Conservation (phyloP, 441 rosid genomes). For the Bocquillonia castaneifolia region DNA sequence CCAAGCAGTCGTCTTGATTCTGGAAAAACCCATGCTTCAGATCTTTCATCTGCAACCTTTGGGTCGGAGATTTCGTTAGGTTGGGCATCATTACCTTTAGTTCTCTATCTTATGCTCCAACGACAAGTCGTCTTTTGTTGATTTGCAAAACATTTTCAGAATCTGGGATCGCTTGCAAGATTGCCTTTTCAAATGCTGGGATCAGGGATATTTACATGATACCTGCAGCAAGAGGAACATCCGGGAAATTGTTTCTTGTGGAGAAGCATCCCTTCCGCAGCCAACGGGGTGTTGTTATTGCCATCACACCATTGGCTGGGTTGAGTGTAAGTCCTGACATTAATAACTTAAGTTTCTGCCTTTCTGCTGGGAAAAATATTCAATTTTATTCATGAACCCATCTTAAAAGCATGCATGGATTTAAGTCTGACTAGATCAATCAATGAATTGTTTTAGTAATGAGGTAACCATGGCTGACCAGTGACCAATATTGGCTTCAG, state of each 20-base stretch:
- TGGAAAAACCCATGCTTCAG: slow-evolving; percentile 38
- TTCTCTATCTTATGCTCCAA: slow-evolving; percentile 3
- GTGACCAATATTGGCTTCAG: background rate
- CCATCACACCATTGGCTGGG: slow-evolving; percentile 64
- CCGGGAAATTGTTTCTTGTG: slow-evolving; percentile 58
- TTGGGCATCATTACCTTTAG: slow-evolving; percentile 22
- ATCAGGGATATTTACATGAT: slow-evolving; percentile 50
- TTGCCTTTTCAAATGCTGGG: slow-evolving; percentile 65
- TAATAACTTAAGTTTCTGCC: background rate
- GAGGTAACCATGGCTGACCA: background rate
- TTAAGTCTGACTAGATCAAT: slow-evolving; percentile 2
- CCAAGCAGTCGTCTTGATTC: slow-evolving; percentile 29
- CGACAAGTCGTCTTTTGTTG: slow-evolving; percentile 15
- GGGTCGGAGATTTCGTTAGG: slow-evolving; percentile 70
- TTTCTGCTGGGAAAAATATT: background rate
- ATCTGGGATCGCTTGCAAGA: slow-evolving; percentile 55
- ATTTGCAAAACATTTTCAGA: slow-evolving; percentile 35
- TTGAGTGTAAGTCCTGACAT: slow-evolving; percentile 41
- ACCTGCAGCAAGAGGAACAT: slow-evolving; percentile 38
- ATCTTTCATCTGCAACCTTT: slow-evolving; percentile 54
- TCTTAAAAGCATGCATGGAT: background rate
- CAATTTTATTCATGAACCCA: background rate
- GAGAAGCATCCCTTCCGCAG: slow-evolving; percentile 73
- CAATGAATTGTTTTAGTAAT: background rate
- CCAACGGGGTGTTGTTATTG: slow-evolving; percentile 54